Evolutionary conservation across 2,329 filamentous ascomycete genomes (phyloP), one percentile per base, ranked within the genome.

Genomic region (Bipolaris gigantea): DNA sequence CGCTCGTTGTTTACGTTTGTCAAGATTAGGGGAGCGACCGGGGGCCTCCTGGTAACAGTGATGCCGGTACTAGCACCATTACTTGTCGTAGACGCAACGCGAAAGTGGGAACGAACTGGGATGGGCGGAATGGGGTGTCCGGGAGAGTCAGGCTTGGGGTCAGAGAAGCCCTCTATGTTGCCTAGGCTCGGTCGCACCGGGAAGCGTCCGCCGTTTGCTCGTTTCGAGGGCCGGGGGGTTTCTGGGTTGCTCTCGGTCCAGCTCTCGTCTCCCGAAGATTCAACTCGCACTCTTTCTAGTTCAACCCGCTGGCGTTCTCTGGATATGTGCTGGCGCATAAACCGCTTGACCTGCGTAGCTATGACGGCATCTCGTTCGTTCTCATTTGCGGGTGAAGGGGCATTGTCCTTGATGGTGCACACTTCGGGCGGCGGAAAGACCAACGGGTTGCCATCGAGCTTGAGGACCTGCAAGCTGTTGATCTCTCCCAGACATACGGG

Each of bases 401-500:
- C 64, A 50, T 73, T 73, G 59, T 74, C 72, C 45, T 65, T 69
- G 59, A 79, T 73, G 32, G 72, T 71, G 63, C 72, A 76, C 30
- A 77, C 71, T 8, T 81, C 77, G 2, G 72, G 71, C 6, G 79
- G 88, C 3, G 92, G 92, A 64, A 93, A 93, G 54, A 82, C 84
- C 54, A 97, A 83, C 8, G 90, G 90, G 64, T 97, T 97, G 41
- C 91, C 91, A 53, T 93, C 89, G 33, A 97, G 85, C 73, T 96
- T 96, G 52, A 97, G 81, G 61, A 95, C 89, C 70, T 93, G 90
- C 55, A 97, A 78, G 50, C 91, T 94, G 52, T 83, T 87, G 89
- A 97, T 96, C 60, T 96, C 92, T 50, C 90, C 91, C 19, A 97
- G 77, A 61, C 90, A 92, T 6, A 89, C 77, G 1, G 93, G 93